phyloP scores from a whole-genome alignment of 2,329 filamentous ascomycete species.

The Chrysosporium keratinophilum region DNA sequence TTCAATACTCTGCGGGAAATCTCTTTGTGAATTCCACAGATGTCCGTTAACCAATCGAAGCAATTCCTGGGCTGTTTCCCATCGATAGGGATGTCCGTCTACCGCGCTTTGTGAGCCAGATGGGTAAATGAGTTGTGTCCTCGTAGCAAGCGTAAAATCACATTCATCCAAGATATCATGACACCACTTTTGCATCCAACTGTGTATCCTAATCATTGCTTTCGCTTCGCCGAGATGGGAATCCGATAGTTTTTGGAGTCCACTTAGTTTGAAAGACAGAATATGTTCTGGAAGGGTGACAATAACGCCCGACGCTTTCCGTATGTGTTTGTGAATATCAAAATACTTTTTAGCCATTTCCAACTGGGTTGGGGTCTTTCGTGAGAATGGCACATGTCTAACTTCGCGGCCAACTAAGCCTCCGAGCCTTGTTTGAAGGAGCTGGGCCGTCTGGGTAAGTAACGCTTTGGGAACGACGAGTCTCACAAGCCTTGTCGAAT shows the following conservation, averaged over 20 bases:
- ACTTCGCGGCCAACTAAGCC: slow-evolving; percentile 47
- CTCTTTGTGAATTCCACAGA: slow-evolving; percentile 26
- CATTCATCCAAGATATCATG: slow-evolving; percentile 55
- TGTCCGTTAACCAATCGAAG: slow-evolving; percentile 35
- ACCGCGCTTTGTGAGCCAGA: slow-evolving; percentile 44
- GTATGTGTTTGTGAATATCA: slow-evolving; percentile 29
- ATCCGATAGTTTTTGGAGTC: slow-evolving; percentile 47
- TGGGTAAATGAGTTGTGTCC: slow-evolving; percentile 54
- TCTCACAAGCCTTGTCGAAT: slow-evolving; percentile 42
- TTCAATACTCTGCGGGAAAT: slow-evolving; percentile 42
- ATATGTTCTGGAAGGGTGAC: slow-evolving; percentile 54
- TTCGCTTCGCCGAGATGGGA: slow-evolving; percentile 33
- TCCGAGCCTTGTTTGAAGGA: slow-evolving; percentile 46
- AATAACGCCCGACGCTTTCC: slow-evolving; percentile 40
- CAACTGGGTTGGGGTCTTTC: slow-evolving; percentile 30
- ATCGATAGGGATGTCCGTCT: slow-evolving; percentile 47
- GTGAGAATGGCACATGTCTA: slow-evolving; percentile 50
- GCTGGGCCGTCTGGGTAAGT: slow-evolving; percentile 50
- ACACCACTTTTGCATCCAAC: slow-evolving; percentile 40
- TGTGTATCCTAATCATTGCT: slow-evolving; percentile 43
- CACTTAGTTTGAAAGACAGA: slow-evolving; percentile 55
- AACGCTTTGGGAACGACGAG: slow-evolving; percentile 54
- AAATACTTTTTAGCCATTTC: slow-evolving; percentile 26
- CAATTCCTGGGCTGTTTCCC: slow-evolving; percentile 47
- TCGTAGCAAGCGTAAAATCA: slow-evolving; percentile 52